Conservation (phyloP, 345 rosid genomes). For the Bruguiera parviflora region DNA sequence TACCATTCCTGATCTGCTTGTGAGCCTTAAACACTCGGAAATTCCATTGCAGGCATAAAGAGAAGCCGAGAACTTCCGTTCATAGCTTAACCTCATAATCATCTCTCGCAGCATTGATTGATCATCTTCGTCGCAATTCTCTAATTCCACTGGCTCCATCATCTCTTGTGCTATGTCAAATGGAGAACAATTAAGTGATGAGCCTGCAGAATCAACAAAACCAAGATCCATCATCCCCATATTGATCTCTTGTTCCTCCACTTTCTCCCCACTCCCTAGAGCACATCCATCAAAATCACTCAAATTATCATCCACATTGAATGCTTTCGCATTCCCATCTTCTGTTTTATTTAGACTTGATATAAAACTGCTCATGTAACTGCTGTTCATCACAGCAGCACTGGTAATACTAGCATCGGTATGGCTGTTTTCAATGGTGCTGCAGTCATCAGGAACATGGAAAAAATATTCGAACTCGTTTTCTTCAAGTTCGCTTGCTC, state of each 20-base stretch:
- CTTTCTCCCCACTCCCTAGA: neutral
- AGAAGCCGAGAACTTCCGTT: constrained; percentile 44
- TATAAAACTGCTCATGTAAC: constrained; percentile 13
- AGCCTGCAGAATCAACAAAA: constrained; percentile 16
- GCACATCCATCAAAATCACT: neutral
- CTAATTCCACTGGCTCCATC: constrained; percentile 23
- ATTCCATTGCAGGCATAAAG: constrained; percentile 47
- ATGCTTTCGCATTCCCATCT: neutral
- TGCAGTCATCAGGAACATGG: constrained; percentile 15
- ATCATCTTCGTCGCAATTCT: constrained; percentile 11
- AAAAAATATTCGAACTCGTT: constrained; percentile 21
- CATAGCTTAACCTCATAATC: constrained; percentile 30
- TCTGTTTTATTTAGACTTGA: constrained; percentile 8
- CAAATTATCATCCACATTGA: constrained; percentile 9
- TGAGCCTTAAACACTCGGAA: constrained; percentile 34
- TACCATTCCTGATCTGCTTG: constrained; percentile 4
- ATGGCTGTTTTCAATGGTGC: neutral
- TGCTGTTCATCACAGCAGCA: neutral
- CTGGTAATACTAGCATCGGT: neutral
- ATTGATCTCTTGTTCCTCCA: constrained; percentile 17
- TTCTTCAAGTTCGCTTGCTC: constrained; percentile 2
- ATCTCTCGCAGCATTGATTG: constrained; percentile 25
- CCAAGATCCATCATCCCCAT: constrained; percentile 22
- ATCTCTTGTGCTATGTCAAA: constrained; percentile 42
- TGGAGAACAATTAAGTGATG: constrained; percentile 21